Evolutionary conservation across 2,329 filamentous ascomycete genomes (phyloP), one percentile per base, ranked within the genome.

Genomic region (Chaetomium strumarium): DNA sequence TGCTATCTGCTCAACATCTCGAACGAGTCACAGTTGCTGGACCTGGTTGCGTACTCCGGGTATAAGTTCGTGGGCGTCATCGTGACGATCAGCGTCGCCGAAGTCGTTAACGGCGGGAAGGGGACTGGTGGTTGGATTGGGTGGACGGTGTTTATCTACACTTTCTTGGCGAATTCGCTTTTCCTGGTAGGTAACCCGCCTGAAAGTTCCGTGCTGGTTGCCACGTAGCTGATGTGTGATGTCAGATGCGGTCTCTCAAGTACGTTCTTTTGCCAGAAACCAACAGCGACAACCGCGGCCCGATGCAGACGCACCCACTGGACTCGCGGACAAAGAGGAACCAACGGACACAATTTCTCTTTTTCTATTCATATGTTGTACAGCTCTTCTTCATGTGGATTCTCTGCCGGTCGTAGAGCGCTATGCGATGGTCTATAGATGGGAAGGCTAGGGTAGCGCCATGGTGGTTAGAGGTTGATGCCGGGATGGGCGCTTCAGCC

Each of bases 51-150:
- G 5, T 99, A 99, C 72, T 92, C 88, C 2, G 95, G 95, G 17
- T 99, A 99, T 75, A 99, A 99, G 70, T 99, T 99, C 65, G 92
- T 99, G 29, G 93, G 92, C 31, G 90, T 96, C 61, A 99, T 99
- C 56, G 79, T 88, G 46, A 96, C 91, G 0, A 83, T 97, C 57
- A 79, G 87, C 12, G 73, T 92, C 16, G 85, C 88, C 14, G 88
- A 95, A 69, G 77, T 90, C 14, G 71, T 88, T 59, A 95, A 86
- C 52, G 83, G 84, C 12, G 86, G 90, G 41, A 82, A 84, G 63
- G 88, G 92, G 19, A 93, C 90, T 2, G 86, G 91, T 46, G 87
- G 90, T 50, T 95, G 88, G 88, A 75, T 90, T 48, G 88, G 90
- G 62, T 97, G 92, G 91, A 72, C 79, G 9, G 79, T 96, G 51